Conservation (phyloP, 2,329 filamentous ascomycete genomes). For the Epichloe coenophiala region DNA sequence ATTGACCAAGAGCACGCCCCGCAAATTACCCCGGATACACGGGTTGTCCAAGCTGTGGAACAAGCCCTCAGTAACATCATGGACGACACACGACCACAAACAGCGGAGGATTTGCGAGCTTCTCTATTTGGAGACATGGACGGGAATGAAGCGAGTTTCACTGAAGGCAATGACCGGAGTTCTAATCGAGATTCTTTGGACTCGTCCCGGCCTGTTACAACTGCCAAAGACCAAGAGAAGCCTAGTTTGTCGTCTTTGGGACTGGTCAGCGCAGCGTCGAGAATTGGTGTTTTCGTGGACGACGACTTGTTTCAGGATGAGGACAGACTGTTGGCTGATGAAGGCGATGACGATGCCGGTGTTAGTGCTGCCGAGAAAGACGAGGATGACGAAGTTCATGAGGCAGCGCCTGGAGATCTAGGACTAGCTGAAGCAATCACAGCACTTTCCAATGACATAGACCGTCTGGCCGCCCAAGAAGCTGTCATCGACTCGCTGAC, state of each 20-base stretch:
- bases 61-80: conserved; percentile 85
- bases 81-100: conserved; percentile 56
- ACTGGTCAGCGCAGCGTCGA: conserved; percentile 73
- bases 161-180: conserved; percentile 40
- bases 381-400: conserved; percentile 71
- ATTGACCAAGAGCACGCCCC: conserved; percentile 51
- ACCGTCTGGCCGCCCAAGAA: conserved; percentile 76
- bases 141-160: conserved; percentile 32
- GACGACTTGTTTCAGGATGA: conserved; percentile 90
- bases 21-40: conserved; percentile 53
- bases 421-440: conserved; percentile 88
- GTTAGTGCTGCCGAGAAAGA: conserved; percentile 38
- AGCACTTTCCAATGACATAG: conserved; percentile 77
- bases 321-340: conserved; percentile 71
- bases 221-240: conserved; percentile 43
- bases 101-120: conserved; percentile 48
- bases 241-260: conserved; percentile 86
- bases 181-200: conserved; percentile 53
- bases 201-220: conserved; percentile 15
- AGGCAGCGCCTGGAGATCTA: conserved; percentile 87
- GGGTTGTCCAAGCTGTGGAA: conserved; percentile 86
- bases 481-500: conserved; percentile 83
- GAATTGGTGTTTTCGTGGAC: conserved; percentile 84
- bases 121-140: conserved; percentile 43
- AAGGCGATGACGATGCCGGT: conserved; percentile 56